Evolutionary conservation across 352 stramenopile genomes (phyloP).

Genomic region (Globisporangium cylindrosporum): DNA sequence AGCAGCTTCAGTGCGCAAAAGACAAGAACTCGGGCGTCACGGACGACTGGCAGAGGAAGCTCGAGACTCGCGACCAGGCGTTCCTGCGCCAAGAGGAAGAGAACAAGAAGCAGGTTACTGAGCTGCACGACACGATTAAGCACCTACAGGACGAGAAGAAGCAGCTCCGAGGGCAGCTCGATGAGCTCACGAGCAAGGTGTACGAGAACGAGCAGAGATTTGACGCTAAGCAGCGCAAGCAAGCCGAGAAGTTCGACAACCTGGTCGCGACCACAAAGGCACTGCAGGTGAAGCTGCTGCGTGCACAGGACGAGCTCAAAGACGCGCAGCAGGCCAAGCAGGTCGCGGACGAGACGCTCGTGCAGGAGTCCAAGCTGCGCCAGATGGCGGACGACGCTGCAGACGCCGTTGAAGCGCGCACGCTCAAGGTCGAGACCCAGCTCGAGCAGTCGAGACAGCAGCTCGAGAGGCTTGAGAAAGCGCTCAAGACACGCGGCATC

Average conservation of each 20-base stretch:
- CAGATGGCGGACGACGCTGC: constrained; percentile 46
- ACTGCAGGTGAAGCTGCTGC: constrained; percentile 33
- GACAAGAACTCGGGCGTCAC: constrained; percentile 34
- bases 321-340: constrained; percentile 29
- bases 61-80: constrained; percentile 43
- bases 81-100: constrained; percentile 54
- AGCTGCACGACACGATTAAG: constrained; percentile 24
- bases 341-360: constrained; percentile 33
- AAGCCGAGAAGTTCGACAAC: constrained; percentile 23
- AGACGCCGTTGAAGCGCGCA: constrained; percentile 38
- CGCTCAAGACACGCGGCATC: constrained; percentile 57
- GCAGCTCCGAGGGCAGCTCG: constrained; percentile 22
- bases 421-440: constrained; percentile 34
- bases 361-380: constrained; percentile 36
- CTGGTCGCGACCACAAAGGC: constrained; percentile 27
- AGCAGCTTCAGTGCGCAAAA: constrained; percentile 43
- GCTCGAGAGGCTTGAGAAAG: constrained; percentile 38
- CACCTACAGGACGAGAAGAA: constrained; percentile 28
- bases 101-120: constrained; percentile 34
- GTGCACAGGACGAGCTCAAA: constrained; percentile 23
- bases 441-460: constrained; percentile 28
- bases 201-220: constrained; percentile 22
- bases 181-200: constrained; percentile 25
- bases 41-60: constrained; percentile 32
- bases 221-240: constrained; percentile 19